These are phyloP conservation scores for Ophiognomonia clavigignenti-juglandacearum DNA, from an alignment of 2,329 filamentous ascomycete species.

Conservation along the genomic window DNA sequence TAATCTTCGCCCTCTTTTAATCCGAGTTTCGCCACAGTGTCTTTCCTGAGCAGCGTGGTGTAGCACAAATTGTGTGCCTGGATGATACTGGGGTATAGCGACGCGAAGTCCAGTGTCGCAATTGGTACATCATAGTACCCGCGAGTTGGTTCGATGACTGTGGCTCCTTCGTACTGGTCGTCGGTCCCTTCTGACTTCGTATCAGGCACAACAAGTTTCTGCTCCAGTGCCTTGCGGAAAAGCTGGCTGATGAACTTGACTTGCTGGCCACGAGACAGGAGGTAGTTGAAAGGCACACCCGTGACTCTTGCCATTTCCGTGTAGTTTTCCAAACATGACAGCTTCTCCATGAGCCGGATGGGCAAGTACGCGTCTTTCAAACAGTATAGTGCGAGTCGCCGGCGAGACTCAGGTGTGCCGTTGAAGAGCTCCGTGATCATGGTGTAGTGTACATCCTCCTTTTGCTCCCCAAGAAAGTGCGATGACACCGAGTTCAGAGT, in stretches of 20 bases:
- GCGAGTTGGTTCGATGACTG: conserved; percentile 90
- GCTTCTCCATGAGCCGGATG: conserved; percentile 90
- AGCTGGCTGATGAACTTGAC: conserved; percentile 97
- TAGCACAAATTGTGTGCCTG: conserved; percentile 98
- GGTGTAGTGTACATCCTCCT: conserved; percentile 96
- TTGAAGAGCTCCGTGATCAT: conserved; percentile 99
- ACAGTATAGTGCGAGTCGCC: conserved; percentile 91
- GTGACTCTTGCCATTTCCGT: conserved; percentile 99
- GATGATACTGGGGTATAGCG: conserved; percentile 97
- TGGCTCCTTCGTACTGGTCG: conserved; percentile 95
- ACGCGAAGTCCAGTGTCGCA: conserved; percentile 96
- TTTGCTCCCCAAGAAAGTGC: conserved; percentile 93
- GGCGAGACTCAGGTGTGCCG: conserved; percentile 85
- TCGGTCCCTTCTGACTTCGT: conserved; percentile 64
- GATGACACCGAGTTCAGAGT: conserved; percentile 95
- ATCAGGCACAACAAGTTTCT: conserved; percentile 92
- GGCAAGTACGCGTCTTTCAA: conserved; percentile 96
- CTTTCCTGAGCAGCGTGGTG: conserved; percentile 82
- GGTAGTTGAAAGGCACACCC: conserved; percentile 92
- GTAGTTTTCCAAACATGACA: conserved; percentile 98
- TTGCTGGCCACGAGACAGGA: conserved; percentile 89
- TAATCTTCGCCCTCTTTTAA: conserved; percentile 91
- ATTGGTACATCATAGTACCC: conserved; percentile 94
- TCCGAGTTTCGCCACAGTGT: conserved; percentile 67
- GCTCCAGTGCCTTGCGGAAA: conserved; percentile 89